Base-by-base conservation (phyloP, 345 rosid species). In the Rhizophora apiculata region DNA sequence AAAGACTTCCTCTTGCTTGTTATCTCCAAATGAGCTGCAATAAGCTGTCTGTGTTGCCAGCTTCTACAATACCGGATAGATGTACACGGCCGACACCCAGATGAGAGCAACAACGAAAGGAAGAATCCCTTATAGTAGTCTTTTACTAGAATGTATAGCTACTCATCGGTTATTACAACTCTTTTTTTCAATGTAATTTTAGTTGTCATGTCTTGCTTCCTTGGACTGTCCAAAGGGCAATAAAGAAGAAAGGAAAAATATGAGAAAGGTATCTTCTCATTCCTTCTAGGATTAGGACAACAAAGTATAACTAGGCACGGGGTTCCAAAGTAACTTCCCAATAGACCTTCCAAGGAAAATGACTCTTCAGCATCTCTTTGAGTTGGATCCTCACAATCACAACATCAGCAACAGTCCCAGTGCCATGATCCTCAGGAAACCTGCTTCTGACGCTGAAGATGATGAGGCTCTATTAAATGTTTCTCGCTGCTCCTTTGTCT, bases 131-230 rank as follows among this genome's bases (percentile, higher is more conserved):
- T 48, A 15, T n/a, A 15, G 5, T 60, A 43, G 65, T 36, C 64
- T 72, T 67, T 60, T 24, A 34, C 57, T 21, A 31, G 56, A 46
- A 22, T 52, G 58, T 61, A 34, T 31, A 15, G 54, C 62, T 11
- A 31, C 46, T 57, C 52, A 18, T 80, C 80, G 87, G 85, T 76
- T 63, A 49, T 71, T 73, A 79, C 88, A 67, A 84, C 66, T 39
- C 62, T 71, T 63, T 69, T 55, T 65, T 65, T 71, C 69, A 13
- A 62, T 57, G 64, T 62, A 64, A 79, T 66, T 76, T 74, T 72
- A 75, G 78, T 69, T 73, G 71, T 68, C 66, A 13, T 65, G 71
- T 78, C 62, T 79, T 72, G 72, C 69, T 51, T 73, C 73, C 72
- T 65, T 62, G 63, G 39, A 16, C 15, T 32, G 34, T 64, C 53